A percentile compares a stretch with the other conserved stretches of the same genome.
phyloP scores from a whole-genome alignment of 495 filamentous ascomycete species.

The Lasiosphaeria hispida region DNA sequence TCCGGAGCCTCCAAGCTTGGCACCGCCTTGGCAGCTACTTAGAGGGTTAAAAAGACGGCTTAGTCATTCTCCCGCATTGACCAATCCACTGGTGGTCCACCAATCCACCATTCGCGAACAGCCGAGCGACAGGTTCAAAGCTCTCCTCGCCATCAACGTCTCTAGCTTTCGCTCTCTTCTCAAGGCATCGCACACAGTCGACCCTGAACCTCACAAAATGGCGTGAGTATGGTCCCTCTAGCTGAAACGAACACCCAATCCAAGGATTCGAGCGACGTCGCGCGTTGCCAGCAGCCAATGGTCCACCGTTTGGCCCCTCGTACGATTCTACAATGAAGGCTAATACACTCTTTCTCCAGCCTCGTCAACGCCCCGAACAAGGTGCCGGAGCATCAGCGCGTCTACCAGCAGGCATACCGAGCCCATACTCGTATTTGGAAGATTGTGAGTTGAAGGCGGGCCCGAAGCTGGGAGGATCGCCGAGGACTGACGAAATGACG shows the following conservation, averaged over 20 bases:
- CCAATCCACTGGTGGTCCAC: not conserved
- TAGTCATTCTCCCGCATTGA: conserved; percentile 11
- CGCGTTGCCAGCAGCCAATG: not conserved
- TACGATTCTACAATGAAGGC: conserved; percentile 19
- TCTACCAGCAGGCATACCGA: conserved; percentile 76
- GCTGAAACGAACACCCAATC: not conserved
- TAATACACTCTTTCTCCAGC: conserved; percentile 34
- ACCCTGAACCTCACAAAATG: conserved; percentile 4
- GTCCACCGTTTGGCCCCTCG: conserved; percentile 1
- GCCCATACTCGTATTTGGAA: conserved; percentile 73
- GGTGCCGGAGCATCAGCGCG: conserved; percentile 77
- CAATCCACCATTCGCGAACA: conserved; percentile 10
- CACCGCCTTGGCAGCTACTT: not conserved
- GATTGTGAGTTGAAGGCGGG: conserved; percentile 61
- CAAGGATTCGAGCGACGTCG: not conserved
- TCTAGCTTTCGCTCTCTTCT: conserved; percentile 1
- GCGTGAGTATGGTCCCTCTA: not conserved
- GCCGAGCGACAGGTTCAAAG: conserved; percentile 4
- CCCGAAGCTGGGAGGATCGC: not conserved
- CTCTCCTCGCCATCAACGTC: conserved; percentile 11
- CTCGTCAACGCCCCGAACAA: conserved; percentile 80
- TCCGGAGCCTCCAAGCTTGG: not conserved
- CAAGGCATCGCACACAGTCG: not conserved
- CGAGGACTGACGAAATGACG: conserved; percentile 30
- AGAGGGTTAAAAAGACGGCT: conserved; percentile 3